Percentiles rank a stretch among this genome's conserved stretches.
phyloP scores from a whole-genome alignment of 768 basidiomycete genomes.

The Terana coerulea region DNA sequence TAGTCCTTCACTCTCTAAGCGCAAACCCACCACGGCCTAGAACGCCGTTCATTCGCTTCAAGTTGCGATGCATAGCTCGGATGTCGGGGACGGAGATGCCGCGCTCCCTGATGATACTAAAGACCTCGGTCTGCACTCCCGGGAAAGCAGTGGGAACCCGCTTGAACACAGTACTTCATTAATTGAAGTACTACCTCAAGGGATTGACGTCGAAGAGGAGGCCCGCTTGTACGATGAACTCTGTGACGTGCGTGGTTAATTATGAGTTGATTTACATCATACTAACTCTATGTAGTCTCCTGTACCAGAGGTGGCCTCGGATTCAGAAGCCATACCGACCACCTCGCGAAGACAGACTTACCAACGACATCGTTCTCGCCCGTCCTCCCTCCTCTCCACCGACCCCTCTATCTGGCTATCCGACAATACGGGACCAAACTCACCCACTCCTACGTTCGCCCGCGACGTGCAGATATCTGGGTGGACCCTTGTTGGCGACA shows the following conservation, averaged over 20 bases:
- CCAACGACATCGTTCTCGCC: constrained; percentile 3
- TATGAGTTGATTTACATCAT: neutral
- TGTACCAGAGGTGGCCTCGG: constrained; percentile 3
- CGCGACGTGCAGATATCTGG: constrained; percentile 62
- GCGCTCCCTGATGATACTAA: neutral
- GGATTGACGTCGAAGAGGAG: constrained; percentile 68
- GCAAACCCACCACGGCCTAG: neutral
- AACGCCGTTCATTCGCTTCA: neutral
- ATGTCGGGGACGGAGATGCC: no score
- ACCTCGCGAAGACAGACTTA: neutral
- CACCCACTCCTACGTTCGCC: constrained; percentile 47
- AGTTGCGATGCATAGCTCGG: no score
- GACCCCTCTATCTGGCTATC: constrained; percentile 60
- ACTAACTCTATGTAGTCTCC: neutral
- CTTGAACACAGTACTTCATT: constrained; percentile 44
- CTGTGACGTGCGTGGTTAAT: constrained; percentile 36
- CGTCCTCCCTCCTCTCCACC: constrained; percentile 12
- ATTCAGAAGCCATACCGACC: neutral
- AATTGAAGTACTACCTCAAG: constrained; percentile 51
- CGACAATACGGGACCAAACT: constrained; percentile 43
- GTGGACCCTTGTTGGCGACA: constrained; percentile 72
- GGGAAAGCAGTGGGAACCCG: constrained; percentile 27
- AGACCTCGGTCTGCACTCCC: neutral
- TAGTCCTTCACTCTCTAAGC: neutral
- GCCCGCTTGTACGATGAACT: constrained; percentile 64